These are phyloP conservation scores for Fraxinus quadrangulata DNA, from an alignment of 257 asterid genomes.

Conservation along the genomic window DNA sequence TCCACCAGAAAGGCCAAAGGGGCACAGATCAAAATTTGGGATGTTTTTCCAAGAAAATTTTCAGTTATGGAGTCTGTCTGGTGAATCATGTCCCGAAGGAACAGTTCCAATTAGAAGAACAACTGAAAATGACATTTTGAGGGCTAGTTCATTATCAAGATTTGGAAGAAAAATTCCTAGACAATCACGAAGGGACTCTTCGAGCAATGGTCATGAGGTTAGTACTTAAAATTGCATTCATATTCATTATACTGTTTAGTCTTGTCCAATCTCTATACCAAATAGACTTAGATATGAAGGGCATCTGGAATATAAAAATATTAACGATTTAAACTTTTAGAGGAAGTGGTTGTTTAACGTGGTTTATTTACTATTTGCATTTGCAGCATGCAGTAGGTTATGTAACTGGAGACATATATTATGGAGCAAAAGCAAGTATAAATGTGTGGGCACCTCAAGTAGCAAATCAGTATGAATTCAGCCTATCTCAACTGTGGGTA, in stretches of 20 bases:
- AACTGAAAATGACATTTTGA: slow-evolving; percentile 54
- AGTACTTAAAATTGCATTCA: neutral
- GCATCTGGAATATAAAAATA: neutral
- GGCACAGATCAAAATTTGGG: slow-evolving; percentile 40
- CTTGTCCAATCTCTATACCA: neutral
- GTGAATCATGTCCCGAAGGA: slow-evolving; percentile 80
- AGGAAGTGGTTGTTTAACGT: neutral
- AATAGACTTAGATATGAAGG: too few species aligned
- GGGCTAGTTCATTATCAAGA: slow-evolving; percentile 52
- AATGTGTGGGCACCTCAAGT: slow-evolving; percentile 89
- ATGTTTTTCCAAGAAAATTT: slow-evolving; percentile 45
- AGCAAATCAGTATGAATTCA: slow-evolving; percentile 67
- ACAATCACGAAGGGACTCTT: slow-evolving; percentile 59
- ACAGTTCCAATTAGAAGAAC: slow-evolving; percentile 84
- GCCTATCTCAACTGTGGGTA: slow-evolving; percentile 88
- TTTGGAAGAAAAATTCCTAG: slow-evolving; percentile 60
- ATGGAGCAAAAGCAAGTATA: slow-evolving; percentile 89
- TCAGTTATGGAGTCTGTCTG: slow-evolving; percentile 73
- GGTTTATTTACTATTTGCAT: neutral
- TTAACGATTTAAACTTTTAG: neutral
- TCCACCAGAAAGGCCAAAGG: slow-evolving; percentile 78
- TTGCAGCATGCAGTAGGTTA: slow-evolving; percentile 92
- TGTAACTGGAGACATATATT: slow-evolving; percentile 73
- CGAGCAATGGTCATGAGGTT: slow-evolving; percentile 89
- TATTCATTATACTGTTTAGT: neutral